Evolutionary conservation across 1,284 basidiomycete genomes (phyloP), one percentile per base, ranked within the genome.

Genomic region (Puccinia brachypodii): DNA sequence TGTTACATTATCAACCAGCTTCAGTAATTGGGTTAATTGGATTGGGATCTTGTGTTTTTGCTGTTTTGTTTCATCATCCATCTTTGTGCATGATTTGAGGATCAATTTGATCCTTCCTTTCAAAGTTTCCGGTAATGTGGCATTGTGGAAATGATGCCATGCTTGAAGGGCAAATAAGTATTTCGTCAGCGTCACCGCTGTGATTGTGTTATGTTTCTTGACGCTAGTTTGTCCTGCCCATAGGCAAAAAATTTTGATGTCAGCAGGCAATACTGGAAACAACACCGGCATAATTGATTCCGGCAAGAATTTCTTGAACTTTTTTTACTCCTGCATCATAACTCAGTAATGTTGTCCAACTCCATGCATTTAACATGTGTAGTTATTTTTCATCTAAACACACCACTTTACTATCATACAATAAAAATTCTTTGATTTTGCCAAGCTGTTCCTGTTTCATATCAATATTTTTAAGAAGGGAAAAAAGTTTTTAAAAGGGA

Each of bases 281-380:
- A 38, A 74, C 1, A 22, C 13, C 3, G 3, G 14, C 1, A 3
- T 31, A 0, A 22, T n/a, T 28, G 14, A 19, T 31, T 6, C 9
- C 19, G 3, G 1, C 36, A 25, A 9, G 11, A 62, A 60, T 31
- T 53, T 22, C 16, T 62, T 16, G 31, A 76, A 62, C 22, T 76
- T 76, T 40, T n/a, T 44, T 60, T 0, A 76, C 56, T 4, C 16
- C 74, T 36, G 28, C n/a, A 40, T 76, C 62, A 40, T 76, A 76
- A 31, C 13, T 22, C 25, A 28, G 8, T 3, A 58, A 9, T 13
- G 56, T 76, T 8, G 47, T 14, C 16, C 25, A 19, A 1, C 22
- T 36, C 74, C 74, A 76, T 22, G 9, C 64, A 4, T 38, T 33
- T 6, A 66, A 28, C 64, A 66, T 14, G 9, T 40, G 33, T 14